Evolutionary conservation across 345 rosid genomes (phyloP), one percentile per base, ranked within the genome.

Genomic region (Iberis pinnata): DNA sequence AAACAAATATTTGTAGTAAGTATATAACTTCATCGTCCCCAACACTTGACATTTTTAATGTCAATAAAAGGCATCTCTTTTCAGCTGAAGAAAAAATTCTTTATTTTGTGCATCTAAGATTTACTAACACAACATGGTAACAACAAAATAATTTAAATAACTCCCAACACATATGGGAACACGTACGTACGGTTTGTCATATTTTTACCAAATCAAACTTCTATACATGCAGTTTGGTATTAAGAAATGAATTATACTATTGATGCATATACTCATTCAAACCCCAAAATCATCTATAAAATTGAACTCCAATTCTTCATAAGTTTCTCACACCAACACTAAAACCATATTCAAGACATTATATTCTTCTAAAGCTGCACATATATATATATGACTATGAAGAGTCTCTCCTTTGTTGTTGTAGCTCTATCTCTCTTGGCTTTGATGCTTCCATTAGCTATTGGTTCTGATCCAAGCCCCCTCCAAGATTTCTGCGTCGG

Each of bases 401-500:
- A 49, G 17, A 40, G 24, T 40, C 56, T 49, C 56, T 14, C 40
- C 22, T 13, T 14, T 19, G 20, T 60, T 19, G 20, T 60, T 49
- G 48, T 49, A 18, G 33, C 25, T 60, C 12, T 60, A 49, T 18
- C 4, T 40, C n/a, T 60, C 32, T 40, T 60, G 41, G 56, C 64
- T 40, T 49, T 60, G n/a, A 40, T 33, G 29, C 49, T 60, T 49
- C 38, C 22, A 13, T n/a, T 60, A 39, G 40, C 22, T 9, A 29
- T 49, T 27, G 64, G 49, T 26, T 60, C 64, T 12, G 25, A 22
- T 22, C 25, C 25, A 22, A 22, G 25, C 25, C 25, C 25, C 25
- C 25, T 22, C 6, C 25, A 60, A 60, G 64, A 60, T 14, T 60
- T 60, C 42, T 60, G 64, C 1, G 64, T 60, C 2, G 64, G 64